Evolutionary conservation across 345 rosid genomes (phyloP), one percentile per base, ranked within the genome.

Genomic region (Linum trigynum): DNA sequence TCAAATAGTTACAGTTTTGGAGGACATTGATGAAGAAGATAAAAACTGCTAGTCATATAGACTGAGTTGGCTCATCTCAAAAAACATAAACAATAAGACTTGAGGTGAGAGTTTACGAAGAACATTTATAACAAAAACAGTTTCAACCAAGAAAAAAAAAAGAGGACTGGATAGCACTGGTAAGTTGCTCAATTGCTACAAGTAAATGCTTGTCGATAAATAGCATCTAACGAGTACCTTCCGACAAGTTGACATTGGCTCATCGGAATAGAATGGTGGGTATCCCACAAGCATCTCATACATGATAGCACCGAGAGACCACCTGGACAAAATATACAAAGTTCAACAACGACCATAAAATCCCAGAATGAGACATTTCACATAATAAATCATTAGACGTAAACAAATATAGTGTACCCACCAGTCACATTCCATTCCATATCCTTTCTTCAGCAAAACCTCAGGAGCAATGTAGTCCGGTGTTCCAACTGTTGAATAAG

Each of bases 261-360:
- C 99, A 63, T 94, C 99, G 5, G 99, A 94, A 84, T 94, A 94
- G 80, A 94, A 94, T 10, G 99, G 99, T 23, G 99, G 97, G 80
- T 80, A 94, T 51, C 99, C 99, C 62, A 94, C 99, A 65, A 94
- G 99, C 99, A 94, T 94, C 85, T 94, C 97, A 78, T 90, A 94
- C 99, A 94, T 94, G 66, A 94, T 94, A 57, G 99, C 97, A 71
- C 99, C 99, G 38, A 94, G 96, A 64, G 99, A 92, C 99, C 97
- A 92, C 98, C 98, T 92, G 76, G 38, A 71, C 55, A 72, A 69
- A 41, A 68, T 62, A 42, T 55, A 66, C 39, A 65, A 71, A 55
- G 38, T 14, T 43, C 43, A 43, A 69, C 55, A 56, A 43, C 8
- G 57, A 70, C 35, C 11, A 48, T 48, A 48, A 42, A 45, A 69